Conservation (phyloP, 139 green algal species). For the Tetraselmis striata region DNA sequence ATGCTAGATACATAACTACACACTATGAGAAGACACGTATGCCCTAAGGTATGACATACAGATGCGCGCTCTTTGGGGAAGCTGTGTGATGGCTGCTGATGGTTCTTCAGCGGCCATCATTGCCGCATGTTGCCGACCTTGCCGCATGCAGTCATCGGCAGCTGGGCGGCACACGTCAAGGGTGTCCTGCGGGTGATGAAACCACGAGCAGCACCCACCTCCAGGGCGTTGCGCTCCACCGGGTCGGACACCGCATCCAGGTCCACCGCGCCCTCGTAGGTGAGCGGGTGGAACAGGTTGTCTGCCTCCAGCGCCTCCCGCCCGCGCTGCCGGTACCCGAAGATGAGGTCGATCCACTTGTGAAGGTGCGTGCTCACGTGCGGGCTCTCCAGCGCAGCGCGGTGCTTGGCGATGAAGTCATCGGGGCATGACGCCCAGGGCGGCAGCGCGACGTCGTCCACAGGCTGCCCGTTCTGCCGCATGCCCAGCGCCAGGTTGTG, state of each 20-base stretch:
- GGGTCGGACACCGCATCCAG: constrained; percentile 36
- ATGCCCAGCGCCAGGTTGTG: constrained; percentile 61
- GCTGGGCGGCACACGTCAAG: too few relatives aligned
- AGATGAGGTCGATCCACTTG: constrained; percentile 73
- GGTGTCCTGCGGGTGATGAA: neutral
- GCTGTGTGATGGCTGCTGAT: too few relatives aligned
- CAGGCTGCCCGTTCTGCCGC: constrained; percentile 60
- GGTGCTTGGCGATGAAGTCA: constrained; percentile 41
- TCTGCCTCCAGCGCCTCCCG: constrained; percentile 59
- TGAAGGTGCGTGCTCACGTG: constrained; percentile 53
- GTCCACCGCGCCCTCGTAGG: constrained; percentile 77
- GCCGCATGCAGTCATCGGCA: too few relatives aligned
- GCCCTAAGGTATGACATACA: too few relatives aligned
- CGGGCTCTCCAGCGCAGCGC: constrained; percentile 50
- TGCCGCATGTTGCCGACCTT: too few relatives aligned
- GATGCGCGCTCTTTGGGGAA: too few relatives aligned
- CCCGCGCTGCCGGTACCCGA: constrained; percentile 77
- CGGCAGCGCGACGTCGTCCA: constrained; percentile 76
- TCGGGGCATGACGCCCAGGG: constrained; percentile 59
- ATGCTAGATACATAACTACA: too few relatives aligned
- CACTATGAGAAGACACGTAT: too few relatives aligned
- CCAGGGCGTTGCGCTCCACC: constrained; percentile 39
- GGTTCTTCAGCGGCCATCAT: too few relatives aligned
- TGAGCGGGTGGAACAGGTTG: constrained; percentile 86
- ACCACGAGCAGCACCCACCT: neutral